phyloP scores from a whole-genome alignment of 139 green algal genomes.

The Asterochloris erici region DNA sequence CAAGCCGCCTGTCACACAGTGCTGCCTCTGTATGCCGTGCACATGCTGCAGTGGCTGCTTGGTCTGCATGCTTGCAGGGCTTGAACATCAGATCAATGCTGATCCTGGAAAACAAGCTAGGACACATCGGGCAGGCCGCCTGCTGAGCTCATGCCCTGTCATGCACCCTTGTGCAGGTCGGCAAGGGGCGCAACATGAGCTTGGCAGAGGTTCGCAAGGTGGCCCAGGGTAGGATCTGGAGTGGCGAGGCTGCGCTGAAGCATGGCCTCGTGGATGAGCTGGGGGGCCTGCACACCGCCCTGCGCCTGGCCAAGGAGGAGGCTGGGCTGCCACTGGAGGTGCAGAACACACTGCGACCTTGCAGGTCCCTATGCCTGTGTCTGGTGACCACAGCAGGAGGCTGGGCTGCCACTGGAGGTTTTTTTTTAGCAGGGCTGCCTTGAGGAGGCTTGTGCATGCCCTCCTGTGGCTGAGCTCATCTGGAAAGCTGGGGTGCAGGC shows the following conservation, averaged over 20 bases:
- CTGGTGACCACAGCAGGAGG: not conserved
- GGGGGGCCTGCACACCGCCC: constrained; percentile 74
- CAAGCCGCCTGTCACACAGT: too few relatives aligned
- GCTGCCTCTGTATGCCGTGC: too few relatives aligned
- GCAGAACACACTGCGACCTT: not conserved
- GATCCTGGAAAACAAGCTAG: too few relatives aligned
- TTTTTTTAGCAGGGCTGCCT: not conserved
- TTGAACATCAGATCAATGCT: too few relatives aligned
- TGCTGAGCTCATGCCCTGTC: not conserved
- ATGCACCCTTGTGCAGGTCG: not conserved
- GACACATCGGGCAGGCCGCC: not conserved
- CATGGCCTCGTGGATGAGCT: constrained; percentile 82
- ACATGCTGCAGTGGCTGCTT: too few relatives aligned
- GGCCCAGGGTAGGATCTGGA: constrained; percentile 89
- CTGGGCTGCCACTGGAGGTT: not conserved
- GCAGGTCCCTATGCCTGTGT: not conserved
- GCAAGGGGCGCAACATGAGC: constrained; percentile 1
- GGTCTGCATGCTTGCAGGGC: too few relatives aligned
- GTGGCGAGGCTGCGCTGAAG: constrained; percentile 57
- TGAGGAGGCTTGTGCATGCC: not conserved
- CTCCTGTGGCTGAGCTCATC: not conserved
- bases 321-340: constrained; percentile 46
- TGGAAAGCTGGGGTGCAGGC: not conserved
- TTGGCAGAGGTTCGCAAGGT: constrained; percentile 1
- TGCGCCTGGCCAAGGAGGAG: constrained; percentile 75